These are phyloP conservation scores for Dendrobium officinale DNA, from an alignment of 106 monocot genomes.

Conservation along the genomic window DNA sequence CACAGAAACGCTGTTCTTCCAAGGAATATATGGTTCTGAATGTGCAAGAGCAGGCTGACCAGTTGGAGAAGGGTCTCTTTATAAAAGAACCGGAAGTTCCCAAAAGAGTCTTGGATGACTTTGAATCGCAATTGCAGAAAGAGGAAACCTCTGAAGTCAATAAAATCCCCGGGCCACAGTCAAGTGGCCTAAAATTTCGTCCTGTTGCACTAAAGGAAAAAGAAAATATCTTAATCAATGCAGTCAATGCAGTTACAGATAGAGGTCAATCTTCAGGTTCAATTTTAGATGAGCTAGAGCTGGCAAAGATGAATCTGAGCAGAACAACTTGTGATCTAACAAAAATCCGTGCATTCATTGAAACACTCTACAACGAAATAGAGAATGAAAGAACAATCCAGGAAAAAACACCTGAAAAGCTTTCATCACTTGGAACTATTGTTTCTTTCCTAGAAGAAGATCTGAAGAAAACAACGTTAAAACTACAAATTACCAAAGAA, in stretches of 20 bases:
- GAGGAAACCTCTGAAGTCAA: conserved; percentile 34
- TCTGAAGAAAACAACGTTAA: conserved; percentile 37
- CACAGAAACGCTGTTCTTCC: not conserved
- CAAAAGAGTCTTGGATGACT: conserved; percentile 43
- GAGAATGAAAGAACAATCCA: conserved; percentile 44
- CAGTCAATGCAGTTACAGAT: not conserved
- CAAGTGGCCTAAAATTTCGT: conserved; percentile 25
- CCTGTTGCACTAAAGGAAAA: conserved; percentile 23
- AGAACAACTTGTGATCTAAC: conserved; percentile 52
- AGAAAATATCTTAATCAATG: not conserved
- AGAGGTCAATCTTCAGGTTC: conserved; percentile 32
- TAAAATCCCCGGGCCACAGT: not conserved
- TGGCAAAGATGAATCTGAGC: conserved; percentile 70
- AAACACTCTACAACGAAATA: conserved; percentile 44
- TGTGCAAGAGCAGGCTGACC: conserved; percentile 39
- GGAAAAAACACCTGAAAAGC: conserved; percentile 46
- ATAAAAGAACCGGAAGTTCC: conserved; percentile 74
- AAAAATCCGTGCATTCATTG: conserved; percentile 38
- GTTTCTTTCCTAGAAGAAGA: conserved; percentile 62
- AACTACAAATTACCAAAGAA: conserved; percentile 35
- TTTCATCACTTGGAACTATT: conserved; percentile 38
- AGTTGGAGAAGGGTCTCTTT: conserved; percentile 68
- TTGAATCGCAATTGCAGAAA: conserved; percentile 46
- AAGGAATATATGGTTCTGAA: conserved; percentile 26
- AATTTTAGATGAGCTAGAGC: conserved; percentile 56